Percentiles rank a stretch among this genome's conserved stretches.
These are phyloP conservation scores for Coemansia sp. DNA, from an alignment of 192 early-diverging fungal species.

Conservation along the genomic window DNA sequence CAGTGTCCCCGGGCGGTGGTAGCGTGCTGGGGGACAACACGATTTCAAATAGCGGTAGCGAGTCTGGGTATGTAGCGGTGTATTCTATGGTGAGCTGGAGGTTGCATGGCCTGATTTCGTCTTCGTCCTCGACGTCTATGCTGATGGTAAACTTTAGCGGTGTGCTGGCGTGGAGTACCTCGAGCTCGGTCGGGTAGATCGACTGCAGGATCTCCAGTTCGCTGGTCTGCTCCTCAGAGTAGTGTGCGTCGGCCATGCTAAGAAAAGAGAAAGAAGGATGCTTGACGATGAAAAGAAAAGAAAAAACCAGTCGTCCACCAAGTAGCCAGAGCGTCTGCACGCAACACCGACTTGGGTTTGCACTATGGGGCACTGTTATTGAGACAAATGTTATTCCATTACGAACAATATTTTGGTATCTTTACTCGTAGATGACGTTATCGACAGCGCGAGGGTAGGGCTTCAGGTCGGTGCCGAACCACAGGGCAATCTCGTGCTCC, in stretches of 20 bases:
- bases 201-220: conserved; percentile 78
- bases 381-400: not conserved
- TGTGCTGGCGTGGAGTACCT: conserved; percentile 50
- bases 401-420: conserved; percentile 6
- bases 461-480: conserved; percentile 73
- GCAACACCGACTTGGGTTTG: not conserved
- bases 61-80: conserved; percentile 72
- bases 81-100: conserved; percentile 61
- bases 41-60: conserved; percentile 63
- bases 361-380: not conserved
- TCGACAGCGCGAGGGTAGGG: conserved; percentile 62
- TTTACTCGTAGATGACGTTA: conserved; percentile 73
- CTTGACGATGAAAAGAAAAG: not conserved
- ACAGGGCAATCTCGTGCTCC: conserved; percentile 82
- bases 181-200: conserved; percentile 77
- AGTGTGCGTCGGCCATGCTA: conserved; percentile 55
- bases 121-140: conserved; percentile 62
- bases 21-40: conserved; percentile 41
- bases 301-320: not conserved
- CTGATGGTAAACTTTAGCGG: conserved; percentile 59
- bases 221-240: conserved; percentile 73
- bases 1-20: conserved; percentile 29
- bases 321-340: not conserved
- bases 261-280: not conserved
- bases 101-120: conserved; percentile 55